phyloP scores from a whole-genome alignment of 1,284 basidiomycete species.

The Leccinum insigne region DNA sequence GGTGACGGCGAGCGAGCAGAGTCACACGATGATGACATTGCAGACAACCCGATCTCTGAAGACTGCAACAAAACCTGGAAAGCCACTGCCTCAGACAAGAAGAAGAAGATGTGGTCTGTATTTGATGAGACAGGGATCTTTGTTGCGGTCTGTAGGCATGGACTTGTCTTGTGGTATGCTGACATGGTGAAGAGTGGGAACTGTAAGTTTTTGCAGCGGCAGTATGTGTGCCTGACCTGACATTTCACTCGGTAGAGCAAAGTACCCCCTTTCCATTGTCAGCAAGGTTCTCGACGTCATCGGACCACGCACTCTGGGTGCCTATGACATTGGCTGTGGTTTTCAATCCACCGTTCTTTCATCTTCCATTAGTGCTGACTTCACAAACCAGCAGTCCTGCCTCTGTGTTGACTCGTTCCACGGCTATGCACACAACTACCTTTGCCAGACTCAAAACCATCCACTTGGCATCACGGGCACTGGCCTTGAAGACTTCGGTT shows the following conservation, averaged over 20 bases:
- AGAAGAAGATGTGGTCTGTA: neutral
- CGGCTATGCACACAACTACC: neutral
- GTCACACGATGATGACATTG: no score
- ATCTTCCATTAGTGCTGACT: neutral
- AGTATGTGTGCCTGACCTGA: neutral
- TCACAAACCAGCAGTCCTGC: neutral
- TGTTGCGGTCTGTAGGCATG: neutral
- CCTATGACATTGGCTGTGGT: neutral
- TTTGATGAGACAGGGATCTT: neutral
- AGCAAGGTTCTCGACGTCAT: neutral
- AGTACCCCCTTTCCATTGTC: neutral
- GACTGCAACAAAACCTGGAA: neutral
- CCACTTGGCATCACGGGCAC: neutral
- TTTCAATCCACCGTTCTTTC: neutral
- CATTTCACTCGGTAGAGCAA: neutral
- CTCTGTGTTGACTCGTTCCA: neutral
- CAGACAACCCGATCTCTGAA: neutral
- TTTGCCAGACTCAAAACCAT: neutral
- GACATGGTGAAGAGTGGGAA: neutral
- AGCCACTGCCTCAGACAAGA: neutral
- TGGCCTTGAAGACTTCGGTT: neutral
- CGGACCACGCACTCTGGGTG: neutral
- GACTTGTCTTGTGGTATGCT: neutral
- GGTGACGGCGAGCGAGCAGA: no score
- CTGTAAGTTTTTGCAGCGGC: neutral